Evolutionary conservation across 2,329 filamentous ascomycete species (phyloP).

Genomic region (Fusarium floridanum): DNA sequence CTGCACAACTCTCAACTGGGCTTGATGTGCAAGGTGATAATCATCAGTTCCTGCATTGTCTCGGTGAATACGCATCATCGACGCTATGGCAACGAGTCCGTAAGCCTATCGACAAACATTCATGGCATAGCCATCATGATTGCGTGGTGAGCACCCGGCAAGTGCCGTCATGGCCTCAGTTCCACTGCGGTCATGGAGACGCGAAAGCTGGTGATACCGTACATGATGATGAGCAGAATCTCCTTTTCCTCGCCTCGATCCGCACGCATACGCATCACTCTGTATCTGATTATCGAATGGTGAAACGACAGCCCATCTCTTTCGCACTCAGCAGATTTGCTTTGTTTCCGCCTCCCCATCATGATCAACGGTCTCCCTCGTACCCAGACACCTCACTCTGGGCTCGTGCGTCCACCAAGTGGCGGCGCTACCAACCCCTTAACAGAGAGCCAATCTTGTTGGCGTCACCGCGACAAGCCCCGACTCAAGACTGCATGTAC

Average conservation of each 20-base stretch:
- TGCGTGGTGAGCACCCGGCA: neutral
- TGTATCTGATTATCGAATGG: conserved; percentile 3
- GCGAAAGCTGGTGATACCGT: conserved; percentile 2
- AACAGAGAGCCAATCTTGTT: conserved; percentile 44
- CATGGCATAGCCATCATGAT: conserved; percentile 12
- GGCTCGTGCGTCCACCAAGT: conserved; percentile 38
- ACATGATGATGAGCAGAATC: conserved; percentile 13
- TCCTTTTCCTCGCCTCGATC: neutral
- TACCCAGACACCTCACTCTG: conserved; percentile 24
- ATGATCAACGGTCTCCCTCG: conserved; percentile 1
- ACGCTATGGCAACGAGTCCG: neutral
- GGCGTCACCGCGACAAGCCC: conserved; percentile 33
- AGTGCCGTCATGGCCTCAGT: conserved; percentile 26
- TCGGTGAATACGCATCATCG: conserved; percentile 1
- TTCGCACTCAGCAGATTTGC: neutral
- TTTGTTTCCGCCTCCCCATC: neutral
- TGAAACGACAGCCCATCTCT: conserved; percentile 27
- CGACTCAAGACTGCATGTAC: conserved; percentile 36
- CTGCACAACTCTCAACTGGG: neutral
- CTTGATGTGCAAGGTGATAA: neutral
- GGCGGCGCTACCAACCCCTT: conserved; percentile 45
- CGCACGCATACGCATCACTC: neutral
- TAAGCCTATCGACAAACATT: neutral
- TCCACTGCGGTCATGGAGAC: conserved; percentile 20
- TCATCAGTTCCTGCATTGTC: conserved; percentile 9